Conservation (phyloP, 495 filamentous ascomycete genomes). For the Penicillium dipodomyicola region DNA sequence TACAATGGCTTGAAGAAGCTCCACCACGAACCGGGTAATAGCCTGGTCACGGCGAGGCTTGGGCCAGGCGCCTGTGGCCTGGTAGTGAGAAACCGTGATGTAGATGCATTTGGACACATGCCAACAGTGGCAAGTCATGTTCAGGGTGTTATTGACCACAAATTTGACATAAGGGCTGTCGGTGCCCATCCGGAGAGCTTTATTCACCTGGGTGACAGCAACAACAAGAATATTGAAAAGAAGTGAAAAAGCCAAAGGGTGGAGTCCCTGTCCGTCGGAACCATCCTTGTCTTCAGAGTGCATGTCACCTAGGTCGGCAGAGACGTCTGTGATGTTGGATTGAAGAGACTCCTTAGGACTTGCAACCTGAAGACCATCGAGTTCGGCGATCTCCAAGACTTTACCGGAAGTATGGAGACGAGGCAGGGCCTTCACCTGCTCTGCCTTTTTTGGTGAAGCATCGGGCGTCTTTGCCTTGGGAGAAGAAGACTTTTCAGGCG, state of each 20-base stretch:
- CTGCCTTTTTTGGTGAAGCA: constrained; percentile 1
- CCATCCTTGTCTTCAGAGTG: constrained; percentile 17
- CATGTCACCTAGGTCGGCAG: constrained; percentile 22
- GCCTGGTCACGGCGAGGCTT: constrained; percentile 31
- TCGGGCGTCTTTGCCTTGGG: not conserved
- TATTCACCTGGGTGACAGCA: constrained; percentile 31
- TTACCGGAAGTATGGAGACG: constrained; percentile 17
- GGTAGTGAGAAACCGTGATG: constrained; percentile 31
- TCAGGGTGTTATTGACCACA: constrained; percentile 28
- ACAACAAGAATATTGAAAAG: constrained; percentile 36
- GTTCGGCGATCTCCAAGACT: constrained; percentile 38
- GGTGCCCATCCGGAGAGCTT: constrained; percentile 22
- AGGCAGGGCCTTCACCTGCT: constrained; percentile 20
- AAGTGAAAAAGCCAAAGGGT: constrained; percentile 28
- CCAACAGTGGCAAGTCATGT: constrained; percentile 41
- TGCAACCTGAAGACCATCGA: constrained; percentile 42
- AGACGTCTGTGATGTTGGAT: constrained; percentile 26
- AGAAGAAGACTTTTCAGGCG: not conserved
- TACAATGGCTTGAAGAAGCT: constrained; percentile 37
- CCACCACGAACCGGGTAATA: constrained; percentile 30
- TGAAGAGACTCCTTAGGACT: constrained; percentile 19
- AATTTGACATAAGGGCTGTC: constrained; percentile 31
- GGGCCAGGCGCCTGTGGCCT: constrained; percentile 38
- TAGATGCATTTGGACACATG: constrained; percentile 32
- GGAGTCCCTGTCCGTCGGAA: constrained; percentile 14